phyloP scores from a whole-genome alignment of 768 basidiomycete species.

The Auricularia auricula-judae region DNA sequence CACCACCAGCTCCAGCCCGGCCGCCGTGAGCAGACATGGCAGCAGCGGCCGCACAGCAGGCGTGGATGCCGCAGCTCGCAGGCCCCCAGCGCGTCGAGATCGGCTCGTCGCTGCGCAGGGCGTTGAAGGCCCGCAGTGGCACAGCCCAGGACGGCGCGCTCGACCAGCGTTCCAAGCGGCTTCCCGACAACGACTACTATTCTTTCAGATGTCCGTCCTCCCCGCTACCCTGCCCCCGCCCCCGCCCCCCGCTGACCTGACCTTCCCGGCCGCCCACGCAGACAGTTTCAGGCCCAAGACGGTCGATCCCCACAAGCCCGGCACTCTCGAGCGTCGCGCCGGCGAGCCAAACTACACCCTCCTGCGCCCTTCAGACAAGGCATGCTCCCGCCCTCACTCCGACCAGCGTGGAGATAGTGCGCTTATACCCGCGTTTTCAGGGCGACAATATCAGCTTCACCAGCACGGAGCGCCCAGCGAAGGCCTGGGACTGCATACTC shows the following conservation, averaged over 20 bases:
- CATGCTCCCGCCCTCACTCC: conserved; percentile 43
- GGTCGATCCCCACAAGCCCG: conserved; percentile 53
- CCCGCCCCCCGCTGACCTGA: no score
- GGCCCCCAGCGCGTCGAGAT: conserved; percentile 49
- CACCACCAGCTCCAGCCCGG: not conserved
- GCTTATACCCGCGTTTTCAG: conserved; percentile 21
- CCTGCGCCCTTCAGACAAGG: conserved; percentile 36
- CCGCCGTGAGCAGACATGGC: not conserved
- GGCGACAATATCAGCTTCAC: conserved; percentile 45
- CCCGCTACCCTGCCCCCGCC: not conserved
- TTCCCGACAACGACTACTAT: conserved; percentile 61
- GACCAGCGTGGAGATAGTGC: not conserved
- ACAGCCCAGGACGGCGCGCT: conserved; percentile 19
- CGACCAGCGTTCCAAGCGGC: conserved; percentile 29
- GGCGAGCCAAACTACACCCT: conserved; percentile 37
- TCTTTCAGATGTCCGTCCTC: conserved; percentile 58
- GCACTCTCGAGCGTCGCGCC: conserved; percentile 47
- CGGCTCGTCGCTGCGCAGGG: conserved; percentile 50
- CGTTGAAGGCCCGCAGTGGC: conserved; percentile 59
- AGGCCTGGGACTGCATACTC: conserved; percentile 65
- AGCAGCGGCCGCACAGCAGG: not conserved
- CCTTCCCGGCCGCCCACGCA: conserved; percentile 16
- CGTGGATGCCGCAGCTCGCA: conserved; percentile 41
- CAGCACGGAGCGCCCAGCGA: conserved; percentile 47
- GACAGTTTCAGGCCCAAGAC: conserved; percentile 71